Evolutionary conservation across 371 early-diverging fungal genomes (phyloP).

Genomic region (Mortierella sp.): DNA sequence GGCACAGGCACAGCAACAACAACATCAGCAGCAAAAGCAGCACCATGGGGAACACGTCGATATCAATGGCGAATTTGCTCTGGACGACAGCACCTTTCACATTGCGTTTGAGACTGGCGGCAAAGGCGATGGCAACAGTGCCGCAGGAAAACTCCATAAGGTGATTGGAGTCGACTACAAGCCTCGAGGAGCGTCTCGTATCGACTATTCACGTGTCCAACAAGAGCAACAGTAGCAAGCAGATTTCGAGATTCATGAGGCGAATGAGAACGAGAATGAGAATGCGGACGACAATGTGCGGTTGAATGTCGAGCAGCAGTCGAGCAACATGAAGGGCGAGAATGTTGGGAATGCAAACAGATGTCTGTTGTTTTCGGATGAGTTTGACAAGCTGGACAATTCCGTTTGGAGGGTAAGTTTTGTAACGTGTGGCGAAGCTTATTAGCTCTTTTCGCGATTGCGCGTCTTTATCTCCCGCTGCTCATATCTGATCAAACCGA

Average conservation of each 20-base stretch:
- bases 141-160: conserved; percentile 23
- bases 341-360: neutral
- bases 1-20: neutral
- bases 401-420: conserved; percentile 67
- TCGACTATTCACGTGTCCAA: conserved; percentile 14
- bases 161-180: conserved; percentile 42
- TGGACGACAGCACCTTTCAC: neutral
- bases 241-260: neutral
- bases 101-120: neutral
- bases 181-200: neutral
- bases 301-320: neutral
- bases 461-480: no score
- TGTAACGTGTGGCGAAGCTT: neutral
- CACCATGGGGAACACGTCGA: neutral
- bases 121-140: no score
- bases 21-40: neutral
- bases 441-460: neutral
- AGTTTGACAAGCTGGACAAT: conserved; percentile 71
- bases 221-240: conserved; percentile 1
- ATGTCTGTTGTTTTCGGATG: conserved; percentile 73
- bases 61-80: neutral
- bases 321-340: neutral
- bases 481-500: neutral
- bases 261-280: neutral
- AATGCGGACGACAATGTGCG: neutral